Percentiles rank a stretch among this genome's conserved stretches.
phyloP scores from a whole-genome alignment of 2,329 filamentous ascomycete species.

The Coniochaeta ligniaria region DNA sequence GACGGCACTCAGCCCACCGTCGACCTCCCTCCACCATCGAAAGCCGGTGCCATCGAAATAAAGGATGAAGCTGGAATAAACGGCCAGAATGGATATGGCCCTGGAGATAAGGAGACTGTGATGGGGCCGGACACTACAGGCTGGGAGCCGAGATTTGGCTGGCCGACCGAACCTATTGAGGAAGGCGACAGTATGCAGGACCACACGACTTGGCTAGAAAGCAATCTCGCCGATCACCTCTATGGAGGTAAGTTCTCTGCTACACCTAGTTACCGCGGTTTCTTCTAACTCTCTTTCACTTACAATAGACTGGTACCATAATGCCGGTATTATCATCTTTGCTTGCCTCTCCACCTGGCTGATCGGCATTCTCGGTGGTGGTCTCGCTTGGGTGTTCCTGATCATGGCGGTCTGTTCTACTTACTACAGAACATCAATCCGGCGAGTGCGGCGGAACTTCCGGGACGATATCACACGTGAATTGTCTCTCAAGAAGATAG shows the following conservation, averaged over 20 bases:
- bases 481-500: conserved; percentile 77
- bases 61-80: conserved; percentile 41
- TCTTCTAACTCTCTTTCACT: not conserved
- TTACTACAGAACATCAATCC: conserved; percentile 93
- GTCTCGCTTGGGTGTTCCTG: conserved; percentile 86
- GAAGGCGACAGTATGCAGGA: conserved; percentile 68
- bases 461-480: conserved; percentile 89
- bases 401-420: conserved; percentile 89
- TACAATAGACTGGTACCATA: conserved; percentile 87
- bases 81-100: conserved; percentile 33
- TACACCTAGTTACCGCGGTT: conserved; percentile 4
- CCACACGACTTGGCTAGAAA: conserved; percentile 81
- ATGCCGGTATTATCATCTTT: conserved; percentile 88
- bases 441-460: conserved; percentile 90
- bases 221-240: conserved; percentile 77
- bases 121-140: conserved; percentile 56
- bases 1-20: conserved; percentile 63
- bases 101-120: conserved; percentile 47
- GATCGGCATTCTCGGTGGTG: conserved; percentile 80
- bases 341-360: conserved; percentile 88
- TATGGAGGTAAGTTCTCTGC: conserved; percentile 61
- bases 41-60: conserved; percentile 57
- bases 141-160: conserved; percentile 83
- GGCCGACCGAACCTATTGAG: conserved; percentile 48
- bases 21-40: conserved; percentile 69